Evolutionary conservation across 345 rosid genomes (phyloP).

Genomic region (Eutrema heterophyllum): DNA sequence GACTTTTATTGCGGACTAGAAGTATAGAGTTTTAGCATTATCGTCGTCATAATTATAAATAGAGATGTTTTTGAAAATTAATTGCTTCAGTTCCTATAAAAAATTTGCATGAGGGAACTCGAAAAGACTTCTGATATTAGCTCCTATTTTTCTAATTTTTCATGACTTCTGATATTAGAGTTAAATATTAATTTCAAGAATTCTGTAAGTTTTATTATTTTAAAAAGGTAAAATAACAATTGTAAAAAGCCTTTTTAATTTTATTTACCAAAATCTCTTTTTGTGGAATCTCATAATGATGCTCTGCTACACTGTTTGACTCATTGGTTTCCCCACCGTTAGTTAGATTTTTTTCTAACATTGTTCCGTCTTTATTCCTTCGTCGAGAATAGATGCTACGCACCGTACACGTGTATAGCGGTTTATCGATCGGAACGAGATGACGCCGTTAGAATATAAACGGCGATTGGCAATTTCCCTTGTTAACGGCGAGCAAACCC

Average conservation of each 20-base stretch:
- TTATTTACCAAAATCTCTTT: not conserved
- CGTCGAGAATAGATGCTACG: not conserved
- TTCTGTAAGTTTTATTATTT: not conserved
- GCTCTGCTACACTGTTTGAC: constrained; percentile 24
- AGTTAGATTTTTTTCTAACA: not conserved
- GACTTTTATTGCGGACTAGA: not conserved
- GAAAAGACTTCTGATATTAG: not conserved
- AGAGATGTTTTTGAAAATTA: not conserved
- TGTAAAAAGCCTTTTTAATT: not conserved
- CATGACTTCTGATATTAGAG: not conserved
- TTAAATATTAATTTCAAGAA: not conserved
- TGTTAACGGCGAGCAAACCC: constrained; percentile 24
- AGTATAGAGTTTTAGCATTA: not conserved
- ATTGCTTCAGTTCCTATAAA: not conserved
- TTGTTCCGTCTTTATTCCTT: constrained; percentile 7
- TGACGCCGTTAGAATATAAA: constrained; percentile 22
- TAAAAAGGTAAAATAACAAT: not conserved
- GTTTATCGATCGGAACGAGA: not conserved
- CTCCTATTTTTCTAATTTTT: no score
- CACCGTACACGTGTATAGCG: constrained; percentile 14
- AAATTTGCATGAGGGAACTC: not conserved
- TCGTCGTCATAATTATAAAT: not conserved
- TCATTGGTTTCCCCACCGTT: constrained; percentile 23
- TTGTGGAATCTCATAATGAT: constrained; percentile 32
- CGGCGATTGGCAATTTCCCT: not conserved